Evolutionary conservation across 148 eudicot genomes (phyloP), one percentile per base, ranked within the genome.

Genomic region (Amaranthus palmeri): DNA sequence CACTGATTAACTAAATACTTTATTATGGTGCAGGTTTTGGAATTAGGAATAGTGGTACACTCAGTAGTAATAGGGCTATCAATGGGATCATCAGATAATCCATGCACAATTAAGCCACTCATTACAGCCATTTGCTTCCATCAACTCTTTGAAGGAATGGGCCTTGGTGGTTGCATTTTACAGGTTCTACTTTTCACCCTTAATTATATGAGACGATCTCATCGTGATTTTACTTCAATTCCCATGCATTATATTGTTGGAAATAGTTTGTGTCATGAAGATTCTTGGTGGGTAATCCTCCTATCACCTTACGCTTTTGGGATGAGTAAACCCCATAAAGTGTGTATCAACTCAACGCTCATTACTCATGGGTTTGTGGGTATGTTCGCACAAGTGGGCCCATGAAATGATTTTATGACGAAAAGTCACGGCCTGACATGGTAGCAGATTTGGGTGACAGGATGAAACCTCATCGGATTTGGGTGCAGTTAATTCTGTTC

Each of bases 341-440:
- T 25, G 36, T 25, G 36, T 25, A 25, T 25, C 36, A 25, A 25
- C 36, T 25, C 36, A 25, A 25, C 36, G 36, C 36, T 25, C 36
- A 25, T 25, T 25, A 25, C 36, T 25, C 36, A 25, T 25, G 36
- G 36, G 36, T 25, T 25, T 25, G 36, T 25, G 36, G 36, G 36
- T 25, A 25, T 25, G 36, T 25, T 25, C 36, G 36, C 36, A 25
- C 36, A 25, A 25, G 36, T 25, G 36, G 36, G 2, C 36, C 36
- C 36, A 25, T 2, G 2, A 2, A 2, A 25, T 25, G 36, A 25
- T 25, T 25, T 25, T 25, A 2, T 41, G 46, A 61, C 65, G 4
- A 62, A 61, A 85, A 51, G 84, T 83, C 47, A 82, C 81, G 83
- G 85, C 36, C 2, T 25, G 85, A 53, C 87, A 81, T 44, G 87